A percentile compares a stretch with the other conserved stretches of the same genome.
Evolutionary conservation across 768 basidiomycete genomes (phyloP).

Genomic region (Chiua virens): DNA sequence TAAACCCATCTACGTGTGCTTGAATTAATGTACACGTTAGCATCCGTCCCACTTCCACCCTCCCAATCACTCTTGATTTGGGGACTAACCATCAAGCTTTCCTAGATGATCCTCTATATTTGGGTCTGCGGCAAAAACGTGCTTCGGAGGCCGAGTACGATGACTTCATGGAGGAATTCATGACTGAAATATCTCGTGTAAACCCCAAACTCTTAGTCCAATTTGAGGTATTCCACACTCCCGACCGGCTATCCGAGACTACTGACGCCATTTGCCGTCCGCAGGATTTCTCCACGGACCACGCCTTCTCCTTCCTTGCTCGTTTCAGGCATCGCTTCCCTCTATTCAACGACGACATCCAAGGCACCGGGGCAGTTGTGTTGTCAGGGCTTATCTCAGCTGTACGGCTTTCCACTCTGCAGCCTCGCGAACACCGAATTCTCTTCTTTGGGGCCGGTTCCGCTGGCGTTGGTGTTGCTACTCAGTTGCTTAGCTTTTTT

Average conservation of each 20-base stretch:
- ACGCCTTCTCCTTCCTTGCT: constrained; percentile 84
- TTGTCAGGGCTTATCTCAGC: constrained; percentile 90
- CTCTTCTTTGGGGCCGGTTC: constrained; percentile 93
- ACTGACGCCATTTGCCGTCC: no score
- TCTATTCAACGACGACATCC: constrained; percentile 90
- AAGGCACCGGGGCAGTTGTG: constrained; percentile 89
- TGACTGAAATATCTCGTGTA: constrained; percentile 69
- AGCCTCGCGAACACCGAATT: constrained; percentile 75
- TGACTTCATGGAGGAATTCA: constrained; percentile 92
- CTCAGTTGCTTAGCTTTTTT: constrained; percentile 88
- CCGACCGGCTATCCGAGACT: neutral
- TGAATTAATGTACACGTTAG: constrained; percentile 34
- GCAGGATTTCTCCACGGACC: constrained; percentile 89
- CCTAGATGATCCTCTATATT: constrained; percentile 86
- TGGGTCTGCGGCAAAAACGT: constrained; percentile 77
- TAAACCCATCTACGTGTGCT: neutral
- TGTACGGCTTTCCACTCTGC: constrained; percentile 66
- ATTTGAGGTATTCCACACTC: constrained; percentile 58
- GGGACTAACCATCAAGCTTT: constrained; percentile 84
- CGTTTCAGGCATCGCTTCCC: constrained; percentile 74
- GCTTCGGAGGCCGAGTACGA: constrained; percentile 62
- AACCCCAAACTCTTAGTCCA: constrained; percentile 87
- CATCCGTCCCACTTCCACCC: constrained; percentile 71
- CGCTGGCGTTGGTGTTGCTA: constrained; percentile 90
- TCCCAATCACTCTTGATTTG: constrained; percentile 85